Percentiles rank a stretch among this genome's conserved stretches.
phyloP scores from a whole-genome alignment of 768 basidiomycete species.

The Tephrocybe sp. region DNA sequence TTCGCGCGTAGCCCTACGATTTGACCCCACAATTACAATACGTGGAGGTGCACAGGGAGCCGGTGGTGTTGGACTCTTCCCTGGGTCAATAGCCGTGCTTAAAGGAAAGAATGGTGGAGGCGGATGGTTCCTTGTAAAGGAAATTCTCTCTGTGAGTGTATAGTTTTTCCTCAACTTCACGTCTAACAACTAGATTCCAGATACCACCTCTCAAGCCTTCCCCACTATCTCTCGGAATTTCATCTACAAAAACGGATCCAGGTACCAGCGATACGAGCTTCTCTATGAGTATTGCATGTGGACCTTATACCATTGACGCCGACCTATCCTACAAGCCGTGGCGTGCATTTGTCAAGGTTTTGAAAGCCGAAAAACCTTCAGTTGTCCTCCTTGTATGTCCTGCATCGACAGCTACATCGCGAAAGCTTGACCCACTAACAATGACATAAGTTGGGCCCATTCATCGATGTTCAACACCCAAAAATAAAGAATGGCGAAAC shows the following conservation, averaged over 20 bases:
- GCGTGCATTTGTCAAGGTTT: constrained; percentile 57
- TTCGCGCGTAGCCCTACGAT: constrained; percentile 68
- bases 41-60: constrained; percentile 62
- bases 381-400: constrained; percentile 70
- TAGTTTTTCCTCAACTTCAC: not conserved
- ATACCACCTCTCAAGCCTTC: constrained; percentile 59
- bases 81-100: constrained; percentile 84
- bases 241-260: constrained; percentile 34
- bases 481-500: constrained; percentile 74
- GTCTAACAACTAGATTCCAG: constrained; percentile 33
- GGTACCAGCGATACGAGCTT: constrained; percentile 48
- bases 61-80: constrained; percentile 76
- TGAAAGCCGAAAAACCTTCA: constrained; percentile 66
- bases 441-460: constrained; percentile 77
- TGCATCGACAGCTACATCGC: not conserved
- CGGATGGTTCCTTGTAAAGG: constrained; percentile 80
- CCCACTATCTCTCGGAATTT: constrained; percentile 23
- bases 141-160: constrained; percentile 74
- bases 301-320: constrained; percentile 82
- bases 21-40: constrained; percentile 65
- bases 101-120: constrained; percentile 92
- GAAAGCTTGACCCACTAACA: constrained; percentile 1
- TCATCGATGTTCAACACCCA: constrained; percentile 78
- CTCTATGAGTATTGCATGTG: constrained; percentile 73
- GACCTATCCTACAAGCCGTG: constrained; percentile 79